Evolutionary conservation across 257 asterid genomes (phyloP).

Genomic region (Ballota nigra): DNA sequence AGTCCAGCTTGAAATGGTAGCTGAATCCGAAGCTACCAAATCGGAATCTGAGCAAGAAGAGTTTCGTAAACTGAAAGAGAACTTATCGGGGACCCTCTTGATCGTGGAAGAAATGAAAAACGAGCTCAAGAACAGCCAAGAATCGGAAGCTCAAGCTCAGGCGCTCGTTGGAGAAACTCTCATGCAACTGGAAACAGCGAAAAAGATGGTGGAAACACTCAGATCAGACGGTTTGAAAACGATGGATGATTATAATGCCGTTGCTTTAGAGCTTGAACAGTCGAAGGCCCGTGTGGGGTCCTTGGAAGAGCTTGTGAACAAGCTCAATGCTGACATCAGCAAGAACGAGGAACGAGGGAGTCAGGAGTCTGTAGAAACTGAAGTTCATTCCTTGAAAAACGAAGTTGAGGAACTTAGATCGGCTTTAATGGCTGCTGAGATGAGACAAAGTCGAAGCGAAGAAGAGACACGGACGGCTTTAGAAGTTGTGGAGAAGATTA

Average conservation of each 20-base stretch:
- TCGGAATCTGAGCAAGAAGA: constrained; percentile 49
- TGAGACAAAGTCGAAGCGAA: constrained; percentile 39
- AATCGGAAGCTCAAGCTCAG: constrained; percentile 65
- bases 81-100: constrained; percentile 40
- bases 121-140: constrained; percentile 48
- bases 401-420: constrained; percentile 54
- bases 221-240: constrained; percentile 56
- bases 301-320: constrained; percentile 57
- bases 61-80: constrained; percentile 47
- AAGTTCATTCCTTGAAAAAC: constrained; percentile 41
- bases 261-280: constrained; percentile 57
- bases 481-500: constrained; percentile 56
- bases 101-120: constrained; percentile 67
- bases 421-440: constrained; percentile 69
- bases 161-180: constrained; percentile 57
- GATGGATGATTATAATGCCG: constrained; percentile 41
- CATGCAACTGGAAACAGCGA: constrained; percentile 66
- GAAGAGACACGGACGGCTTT: constrained; percentile 44
- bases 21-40: constrained; percentile 52
- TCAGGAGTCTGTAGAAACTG: constrained; percentile 32
- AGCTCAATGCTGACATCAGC: constrained; percentile 43
- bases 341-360: constrained; percentile 15
- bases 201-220: constrained; percentile 51
- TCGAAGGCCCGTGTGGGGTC: constrained; percentile 61
- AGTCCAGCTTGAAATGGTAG: constrained; percentile 48